Conservation (phyloP, 495 filamentous ascomycete genomes). For the Neurospora cerealis region DNA sequence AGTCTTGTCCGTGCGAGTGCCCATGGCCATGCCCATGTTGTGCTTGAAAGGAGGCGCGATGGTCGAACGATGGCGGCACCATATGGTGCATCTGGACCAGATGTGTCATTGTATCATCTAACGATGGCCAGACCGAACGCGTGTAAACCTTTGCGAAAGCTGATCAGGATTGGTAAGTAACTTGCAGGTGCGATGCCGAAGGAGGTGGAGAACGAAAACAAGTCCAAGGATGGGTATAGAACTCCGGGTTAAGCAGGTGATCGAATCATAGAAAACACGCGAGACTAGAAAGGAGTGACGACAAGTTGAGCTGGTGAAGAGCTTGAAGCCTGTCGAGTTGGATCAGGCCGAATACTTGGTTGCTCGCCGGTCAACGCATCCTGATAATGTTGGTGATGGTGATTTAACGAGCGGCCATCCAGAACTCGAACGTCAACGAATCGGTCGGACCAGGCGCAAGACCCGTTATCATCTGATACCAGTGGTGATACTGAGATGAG, state of each 20-base stretch:
- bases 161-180: not conserved
- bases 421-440: not conserved
- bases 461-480: not conserved
- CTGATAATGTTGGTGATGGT: not conserved
- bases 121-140: not conserved
- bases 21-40: not conserved
- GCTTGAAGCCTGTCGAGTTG: not conserved
- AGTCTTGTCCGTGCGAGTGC: constrained; percentile 18
- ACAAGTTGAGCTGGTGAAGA: not conserved
- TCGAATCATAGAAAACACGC: not conserved
- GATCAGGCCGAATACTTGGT: not conserved
- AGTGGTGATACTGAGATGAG: not conserved
- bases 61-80: constrained; percentile 35
- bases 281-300: not conserved
- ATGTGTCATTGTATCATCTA: constrained; percentile 10
- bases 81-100: constrained; percentile 39
- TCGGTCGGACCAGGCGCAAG: not conserved
- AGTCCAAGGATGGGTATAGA: not conserved
- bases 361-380: not conserved
- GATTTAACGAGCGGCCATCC: not conserved
- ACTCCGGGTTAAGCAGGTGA: not conserved
- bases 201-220: not conserved
- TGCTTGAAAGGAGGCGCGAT: constrained; percentile 18
- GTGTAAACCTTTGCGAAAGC: not conserved
- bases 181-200: not conserved